These are phyloP conservation scores for Amanita polypyramis DNA, from an alignment of 768 basidiomycete species.

Conservation along the genomic window DNA sequence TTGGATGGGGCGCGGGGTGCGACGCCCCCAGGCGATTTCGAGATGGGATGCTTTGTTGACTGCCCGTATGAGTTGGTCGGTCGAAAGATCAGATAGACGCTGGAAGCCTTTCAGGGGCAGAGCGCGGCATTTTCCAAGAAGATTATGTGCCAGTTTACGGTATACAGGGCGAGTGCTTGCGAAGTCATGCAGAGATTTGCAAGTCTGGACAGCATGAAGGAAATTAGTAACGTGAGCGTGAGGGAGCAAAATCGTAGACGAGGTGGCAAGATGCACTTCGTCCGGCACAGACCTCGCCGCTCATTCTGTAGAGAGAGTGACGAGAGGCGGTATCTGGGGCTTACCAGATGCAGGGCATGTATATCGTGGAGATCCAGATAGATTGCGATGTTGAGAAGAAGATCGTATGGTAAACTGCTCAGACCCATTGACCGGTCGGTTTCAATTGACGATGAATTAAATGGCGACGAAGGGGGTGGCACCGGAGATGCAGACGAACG, in stretches of 20 bases:
- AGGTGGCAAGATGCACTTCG: not conserved
- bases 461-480: not conserved
- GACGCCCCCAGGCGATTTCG: slow-evolving; percentile 51
- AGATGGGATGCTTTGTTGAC: slow-evolving; percentile 54
- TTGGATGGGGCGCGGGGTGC: slow-evolving; percentile 43
- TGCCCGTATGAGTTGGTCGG: slow-evolving; percentile 46
- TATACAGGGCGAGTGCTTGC: slow-evolving; percentile 60
- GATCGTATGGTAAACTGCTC: slow-evolving; percentile 53
- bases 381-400: slow-evolving; percentile 56
- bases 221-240: slow-evolving; percentile 4
- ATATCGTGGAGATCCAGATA: slow-evolving; percentile 54
- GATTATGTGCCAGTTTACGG: slow-evolving; percentile 48
- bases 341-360: slow-evolving; percentile 49
- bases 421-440: slow-evolving; percentile 20
- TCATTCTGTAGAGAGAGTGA: not conserved
- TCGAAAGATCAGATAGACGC: slow-evolving; percentile 54
- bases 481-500: not conserved
- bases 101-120: slow-evolving; percentile 63
- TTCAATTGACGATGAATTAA: not conserved
- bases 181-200: slow-evolving; percentile 48
- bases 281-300: slow-evolving; percentile 1
- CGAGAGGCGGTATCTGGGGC: slow-evolving; percentile 14
- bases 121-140: slow-evolving; percentile 57
- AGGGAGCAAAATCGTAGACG: not conserved
- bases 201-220: slow-evolving; percentile 34